These are phyloP conservation scores for Aspergillus conjunctus DNA, from an alignment of 495 filamentous ascomycete genomes.

Conservation along the genomic window DNA sequence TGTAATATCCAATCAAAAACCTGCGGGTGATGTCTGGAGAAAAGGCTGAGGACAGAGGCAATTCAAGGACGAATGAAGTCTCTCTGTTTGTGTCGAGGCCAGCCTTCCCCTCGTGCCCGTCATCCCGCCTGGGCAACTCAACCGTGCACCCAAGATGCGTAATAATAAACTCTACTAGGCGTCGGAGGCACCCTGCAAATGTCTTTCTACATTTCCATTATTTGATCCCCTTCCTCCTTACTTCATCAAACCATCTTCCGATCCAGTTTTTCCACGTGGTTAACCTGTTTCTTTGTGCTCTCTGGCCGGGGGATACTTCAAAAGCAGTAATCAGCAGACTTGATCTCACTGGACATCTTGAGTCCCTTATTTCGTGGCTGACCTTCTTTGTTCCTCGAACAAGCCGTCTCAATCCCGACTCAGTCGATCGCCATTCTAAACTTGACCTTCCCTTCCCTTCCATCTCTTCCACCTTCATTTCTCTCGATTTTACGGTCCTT, in stretches of 20 bases:
- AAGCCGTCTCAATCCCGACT: neutral
- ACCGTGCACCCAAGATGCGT: neutral
- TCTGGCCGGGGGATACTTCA: too few species aligned
- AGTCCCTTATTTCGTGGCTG: neutral
- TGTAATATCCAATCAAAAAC: constrained; percentile 3
- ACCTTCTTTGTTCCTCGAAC: constrained; percentile 1
- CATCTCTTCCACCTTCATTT: neutral
- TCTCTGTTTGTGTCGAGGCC: neutral
- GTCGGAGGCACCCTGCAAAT: constrained; percentile 3
- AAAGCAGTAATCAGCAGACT: too few species aligned
- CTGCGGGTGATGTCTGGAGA: neutral
- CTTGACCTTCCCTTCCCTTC: neutral
- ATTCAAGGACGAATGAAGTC: constrained; percentile 4
- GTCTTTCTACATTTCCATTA: constrained; percentile 1
- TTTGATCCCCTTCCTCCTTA: neutral
- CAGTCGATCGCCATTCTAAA: neutral
- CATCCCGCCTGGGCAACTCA: constrained; percentile 12
- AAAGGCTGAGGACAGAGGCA: neutral
- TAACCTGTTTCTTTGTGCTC: constrained; percentile 7
- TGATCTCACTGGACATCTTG: neutral
- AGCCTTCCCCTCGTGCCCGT: constrained; percentile 12
- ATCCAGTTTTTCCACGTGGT: constrained; percentile 2
- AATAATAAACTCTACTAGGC: constrained; percentile 8
- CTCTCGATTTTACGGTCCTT: neutral
- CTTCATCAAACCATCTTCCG: neutral